Base-by-base conservation (phyloP, 371 early-diverging fungal species). In the Entomophthora muscae region DNA sequence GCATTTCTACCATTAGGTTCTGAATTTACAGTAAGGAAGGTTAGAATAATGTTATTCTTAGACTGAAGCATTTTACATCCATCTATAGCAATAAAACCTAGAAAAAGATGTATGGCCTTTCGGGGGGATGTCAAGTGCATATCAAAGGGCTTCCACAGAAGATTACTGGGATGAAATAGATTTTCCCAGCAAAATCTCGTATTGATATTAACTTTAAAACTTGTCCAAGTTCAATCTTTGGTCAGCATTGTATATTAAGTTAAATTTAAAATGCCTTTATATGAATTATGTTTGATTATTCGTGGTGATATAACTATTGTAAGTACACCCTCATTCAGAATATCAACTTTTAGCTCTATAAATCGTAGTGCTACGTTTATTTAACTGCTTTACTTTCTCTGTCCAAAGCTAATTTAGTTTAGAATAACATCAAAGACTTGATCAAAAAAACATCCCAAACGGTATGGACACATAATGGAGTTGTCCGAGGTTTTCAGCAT, bases 281-380 rank as follows among this genome's bases (percentile, higher is more conserved):
- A 58, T 31, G 59, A 58, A 58, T 22, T 58, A 58, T 58, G 28
- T 28, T 58, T 58, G 26, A 58, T 58, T 27, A 30, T 58, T 27
- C 24, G 59, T 28, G 21, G 21, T 3, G 31, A 31, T 27, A 21
- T 58, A 28, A 58, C 5, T 22, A 24, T 3, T 3, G 59, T 32
- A 58, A 58, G 24, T n/a, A n/a, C n/a, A n/a, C n/a, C n/a, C n/a
- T n/a, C n/a, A n/a, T n/a, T n/a, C n/a, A n/a, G n/a, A n/a, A n/a
- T n/a, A n/a, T 22, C 26, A 55, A 21, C 26, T 23, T 21, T 21
- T 55, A 23, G 26, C 26, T 21, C 10, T 55, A 7, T 21, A 23
- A 22, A 55, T 23, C 31, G 5, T 21, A 27, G 21, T 31, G 30
- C 10, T 23, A 7, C 31, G 31, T 28, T 30, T 27, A 28, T 28